Conservation (phyloP, 345 rosid genomes). For the Populus pruinosa region DNA sequence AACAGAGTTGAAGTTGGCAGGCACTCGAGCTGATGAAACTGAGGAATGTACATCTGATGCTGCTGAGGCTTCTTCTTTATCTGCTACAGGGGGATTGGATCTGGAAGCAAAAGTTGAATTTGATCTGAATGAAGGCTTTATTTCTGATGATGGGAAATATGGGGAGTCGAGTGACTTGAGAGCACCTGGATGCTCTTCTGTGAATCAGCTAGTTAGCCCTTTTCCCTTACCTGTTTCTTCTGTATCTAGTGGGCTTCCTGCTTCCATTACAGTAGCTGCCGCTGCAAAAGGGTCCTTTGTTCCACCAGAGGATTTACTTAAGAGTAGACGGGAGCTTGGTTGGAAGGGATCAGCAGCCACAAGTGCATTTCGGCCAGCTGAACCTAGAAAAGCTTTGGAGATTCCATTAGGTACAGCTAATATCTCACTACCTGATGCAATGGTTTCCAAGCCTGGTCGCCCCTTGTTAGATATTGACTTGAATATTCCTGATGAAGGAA, state of each 20-base stretch:
- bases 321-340: constrained; percentile 65
- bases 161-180: constrained; percentile 40
- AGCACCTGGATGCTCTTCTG: constrained; percentile 33
- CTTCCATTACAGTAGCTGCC: constrained; percentile 75
- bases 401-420: constrained; percentile 30
- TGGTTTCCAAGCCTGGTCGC: constrained; percentile 42
- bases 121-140: constrained; percentile 82
- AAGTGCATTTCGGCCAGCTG: constrained; percentile 97
- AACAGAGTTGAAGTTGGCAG: constrained; percentile 31
- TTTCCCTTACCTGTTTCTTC: constrained; percentile 46
- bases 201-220: constrained; percentile 37
- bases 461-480: constrained; percentile 69
- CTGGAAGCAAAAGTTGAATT: constrained; percentile 62
- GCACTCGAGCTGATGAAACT: constrained; percentile 39
- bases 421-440: constrained; percentile 33
- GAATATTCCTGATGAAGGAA: constrained; percentile 79
- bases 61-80: constrained; percentile 23
- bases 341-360: constrained; percentile 99
- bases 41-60: constrained; percentile 39
- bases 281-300: constrained; percentile 87
- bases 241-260: constrained; percentile 43
- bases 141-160: constrained; percentile 49
- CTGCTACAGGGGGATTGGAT: constrained; percentile 33
- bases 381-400: constrained; percentile 62
- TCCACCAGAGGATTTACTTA: constrained; percentile 68